Conservation (phyloP, 805 yeast genomes). For the Candida railenensis region DNA sequence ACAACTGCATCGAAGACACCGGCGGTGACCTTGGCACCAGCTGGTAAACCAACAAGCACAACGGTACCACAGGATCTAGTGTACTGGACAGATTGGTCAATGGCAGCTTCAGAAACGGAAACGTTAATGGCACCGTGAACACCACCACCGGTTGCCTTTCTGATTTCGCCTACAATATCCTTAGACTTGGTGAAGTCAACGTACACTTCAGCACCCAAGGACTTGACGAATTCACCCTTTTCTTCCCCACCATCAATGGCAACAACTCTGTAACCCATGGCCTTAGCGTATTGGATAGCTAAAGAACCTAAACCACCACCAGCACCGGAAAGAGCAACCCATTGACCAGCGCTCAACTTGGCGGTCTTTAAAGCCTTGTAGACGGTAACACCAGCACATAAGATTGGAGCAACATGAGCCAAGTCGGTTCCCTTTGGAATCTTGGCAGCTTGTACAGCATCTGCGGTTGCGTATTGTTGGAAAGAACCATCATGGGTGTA, state of each 20-base stretch:
- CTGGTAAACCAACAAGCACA: slow-evolving; percentile 69
- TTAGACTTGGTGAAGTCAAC: slow-evolving; percentile 57
- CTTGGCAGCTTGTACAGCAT: slow-evolving; percentile 81
- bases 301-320: slow-evolving; percentile 79
- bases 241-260: slow-evolving; percentile 72
- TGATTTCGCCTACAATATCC: slow-evolving; percentile 55
- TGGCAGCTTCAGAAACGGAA: slow-evolving; percentile 70
- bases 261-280: slow-evolving; percentile 72
- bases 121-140: slow-evolving; percentile 76
- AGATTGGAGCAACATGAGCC: slow-evolving; percentile 75
- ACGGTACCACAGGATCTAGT: slow-evolving; percentile 34
- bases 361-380: slow-evolving; percentile 89
- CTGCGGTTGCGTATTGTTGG: slow-evolving; percentile 89
- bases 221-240: slow-evolving; percentile 52
- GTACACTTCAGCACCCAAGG: slow-evolving; percentile 66
- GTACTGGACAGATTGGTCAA: slow-evolving; percentile 56
- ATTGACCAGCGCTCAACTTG: slow-evolving; percentile 63
- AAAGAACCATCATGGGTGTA: slow-evolving; percentile 89
- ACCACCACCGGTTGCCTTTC: slow-evolving; percentile 65
- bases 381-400: slow-evolving; percentile 90
- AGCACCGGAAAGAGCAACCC: slow-evolving; percentile 78
- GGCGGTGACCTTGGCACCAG: slow-evolving; percentile 69
- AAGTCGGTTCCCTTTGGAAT: slow-evolving; percentile 74
- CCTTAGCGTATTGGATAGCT: slow-evolving; percentile 72
- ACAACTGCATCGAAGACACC: slow-evolving; percentile 74